A percentile compares a stretch with the other conserved stretches of the same genome.
Evolutionary conservation across 331 rosid genomes (phyloP).

Genomic region (Rhamnella rubrinervis): DNA sequence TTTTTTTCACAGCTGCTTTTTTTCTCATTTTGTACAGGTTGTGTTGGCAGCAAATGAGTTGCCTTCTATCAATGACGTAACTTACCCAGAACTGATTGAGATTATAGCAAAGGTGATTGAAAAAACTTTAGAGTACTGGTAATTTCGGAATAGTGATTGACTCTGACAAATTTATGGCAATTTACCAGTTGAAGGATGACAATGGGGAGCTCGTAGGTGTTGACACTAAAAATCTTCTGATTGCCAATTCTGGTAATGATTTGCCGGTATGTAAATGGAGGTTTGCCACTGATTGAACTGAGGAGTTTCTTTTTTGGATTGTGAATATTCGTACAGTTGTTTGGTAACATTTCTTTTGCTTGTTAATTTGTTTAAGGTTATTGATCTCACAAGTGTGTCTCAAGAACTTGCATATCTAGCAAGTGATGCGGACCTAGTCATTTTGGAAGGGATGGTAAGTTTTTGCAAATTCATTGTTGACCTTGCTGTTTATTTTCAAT

Average conservation of each 20-base stretch:
- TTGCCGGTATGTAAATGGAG: constrained; percentile 73
- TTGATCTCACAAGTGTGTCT: constrained; percentile 79
- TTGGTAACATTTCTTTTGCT: constrained; percentile 12
- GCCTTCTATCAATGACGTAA: constrained; percentile 90
- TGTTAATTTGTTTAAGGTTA: constrained; percentile 54
- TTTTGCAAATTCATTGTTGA: constrained; percentile 4
- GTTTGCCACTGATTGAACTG: background rate
- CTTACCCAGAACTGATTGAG: constrained; percentile 75
- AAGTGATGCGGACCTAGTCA: constrained; percentile 80
- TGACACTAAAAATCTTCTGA: constrained; percentile 65
- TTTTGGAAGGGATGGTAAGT: constrained; percentile 97
- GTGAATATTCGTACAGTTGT: background rate
- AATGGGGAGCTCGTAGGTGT: constrained; percentile 63
- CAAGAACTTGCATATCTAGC: constrained; percentile 86
- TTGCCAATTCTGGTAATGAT: constrained; percentile 91
- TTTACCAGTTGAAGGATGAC: constrained; percentile 77
- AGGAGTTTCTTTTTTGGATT: background rate
- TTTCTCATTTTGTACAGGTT: constrained; percentile 56
- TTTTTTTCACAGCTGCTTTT: constrained; percentile 18
- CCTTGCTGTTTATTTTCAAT: background rate
- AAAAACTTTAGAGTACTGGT: background rate
- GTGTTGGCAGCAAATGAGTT: constrained; percentile 95
- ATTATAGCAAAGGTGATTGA: constrained; percentile 66
- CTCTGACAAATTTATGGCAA: constrained; percentile 23
- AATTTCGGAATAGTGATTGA: constrained; percentile 26